Evolutionary conservation across 495 filamentous ascomycete genomes (phyloP), one percentile per base, ranked within the genome.

Genomic region (Xylaria acuta): DNA sequence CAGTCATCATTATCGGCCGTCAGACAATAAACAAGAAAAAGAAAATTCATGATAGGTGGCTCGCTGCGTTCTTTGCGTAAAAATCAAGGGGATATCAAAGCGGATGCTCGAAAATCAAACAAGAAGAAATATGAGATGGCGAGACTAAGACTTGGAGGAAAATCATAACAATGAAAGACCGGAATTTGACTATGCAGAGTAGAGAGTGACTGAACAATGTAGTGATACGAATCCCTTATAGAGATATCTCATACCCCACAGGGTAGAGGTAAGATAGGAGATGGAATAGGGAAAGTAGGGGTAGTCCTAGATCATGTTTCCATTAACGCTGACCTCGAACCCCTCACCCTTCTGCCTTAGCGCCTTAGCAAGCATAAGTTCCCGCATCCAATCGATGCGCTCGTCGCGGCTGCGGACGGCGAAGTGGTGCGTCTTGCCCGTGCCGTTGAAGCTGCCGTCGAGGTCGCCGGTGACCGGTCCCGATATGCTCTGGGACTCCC

Each of bases 321-420:
- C 95, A 79, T 98, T 97, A 60, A 97, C 85, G 69, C 89, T 90
- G 70, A 97, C 84, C 79, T 91, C 90, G 62, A 88, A 97, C 11
- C 95, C 95, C 73, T 92, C 90, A 20, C 91, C 90, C 83, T 94
- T 93, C 77, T 93, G 92, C 83, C 89, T 91, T 69, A 94, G 82
- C 27, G 95, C 95, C 80, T 95, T 97, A 5, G 95, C 95, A 30
- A 99, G 89, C 96, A 99, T 98, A 64, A 99, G 81, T 86, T 98
- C 94, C 3, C 96, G 84, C 96, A 98, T 97, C 96, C 96, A 99
- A 74, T 97, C 95, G 71, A 98, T 97, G 40, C 96, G 87, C 79
- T 97, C 92, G 70, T 98, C 94, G 0, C 94, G 86, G 67, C 85
- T 88, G 80, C 92, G 91, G 69, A 98, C 95, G 0, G 95, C 93